A percentile compares a stretch with the other conserved stretches of the same genome.
These are phyloP conservation scores for Colletotrichum noveboracense DNA, from an alignment of 2,329 filamentous ascomycete genomes.

Conservation along the genomic window DNA sequence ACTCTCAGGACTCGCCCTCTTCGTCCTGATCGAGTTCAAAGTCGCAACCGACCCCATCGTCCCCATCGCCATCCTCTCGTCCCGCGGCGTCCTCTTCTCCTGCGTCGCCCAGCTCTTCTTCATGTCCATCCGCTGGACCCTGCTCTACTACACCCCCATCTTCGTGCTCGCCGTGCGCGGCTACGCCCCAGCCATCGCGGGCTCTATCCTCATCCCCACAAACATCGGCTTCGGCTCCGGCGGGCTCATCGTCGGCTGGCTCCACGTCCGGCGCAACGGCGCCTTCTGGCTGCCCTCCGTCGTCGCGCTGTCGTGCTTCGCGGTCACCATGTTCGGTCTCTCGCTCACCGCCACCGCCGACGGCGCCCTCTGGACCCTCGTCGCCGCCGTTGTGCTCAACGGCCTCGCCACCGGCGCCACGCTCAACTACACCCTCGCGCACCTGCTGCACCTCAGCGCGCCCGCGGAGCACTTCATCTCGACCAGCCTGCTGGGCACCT, in stretches of 20 bases:
- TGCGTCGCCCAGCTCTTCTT: conserved; percentile 77
- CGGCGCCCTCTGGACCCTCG: conserved; percentile 57
- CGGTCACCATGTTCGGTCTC: conserved; percentile 61
- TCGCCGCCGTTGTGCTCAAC: conserved; percentile 69
- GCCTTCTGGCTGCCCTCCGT: conserved; percentile 74
- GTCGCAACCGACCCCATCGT: conserved; percentile 75
- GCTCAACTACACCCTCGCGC: conserved; percentile 82
- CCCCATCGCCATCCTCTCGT: conserved; percentile 72
- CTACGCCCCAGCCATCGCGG: conserved; percentile 72
- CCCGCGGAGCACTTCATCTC: conserved; percentile 75
- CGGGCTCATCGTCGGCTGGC: conserved; percentile 73
- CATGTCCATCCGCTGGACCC: conserved; percentile 81
- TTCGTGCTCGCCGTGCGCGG: conserved; percentile 79
- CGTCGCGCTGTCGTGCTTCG: conserved; percentile 66
- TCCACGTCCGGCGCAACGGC: conserved; percentile 76
- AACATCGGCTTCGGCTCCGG: conserved; percentile 81
- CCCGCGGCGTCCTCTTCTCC: conserved; percentile 73
- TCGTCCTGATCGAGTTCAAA: conserved; percentile 68
- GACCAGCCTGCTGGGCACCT: conserved; percentile 78
- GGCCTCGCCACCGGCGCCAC: conserved; percentile 75
- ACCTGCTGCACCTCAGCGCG: conserved; percentile 75
- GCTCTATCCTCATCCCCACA: conserved; percentile 79
- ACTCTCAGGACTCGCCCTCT: conserved; percentile 51
- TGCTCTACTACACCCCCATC: conserved; percentile 82
- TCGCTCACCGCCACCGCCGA: conserved; percentile 58